phyloP scores from a whole-genome alignment of 2,329 filamentous ascomycete species.

The Cadophora luteo-olivacea region DNA sequence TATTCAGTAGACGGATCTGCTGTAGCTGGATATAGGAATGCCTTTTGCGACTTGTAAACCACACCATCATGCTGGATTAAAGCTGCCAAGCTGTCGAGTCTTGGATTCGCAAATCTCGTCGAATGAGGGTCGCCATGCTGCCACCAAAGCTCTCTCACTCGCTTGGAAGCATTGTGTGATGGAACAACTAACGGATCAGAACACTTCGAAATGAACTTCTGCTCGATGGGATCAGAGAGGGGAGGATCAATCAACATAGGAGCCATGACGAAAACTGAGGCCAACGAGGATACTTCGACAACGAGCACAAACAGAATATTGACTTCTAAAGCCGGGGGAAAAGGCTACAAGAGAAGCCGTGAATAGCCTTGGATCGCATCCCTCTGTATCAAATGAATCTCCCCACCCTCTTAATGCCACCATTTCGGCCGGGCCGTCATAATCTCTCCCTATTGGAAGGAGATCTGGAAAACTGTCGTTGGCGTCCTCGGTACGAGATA shows the following conservation, averaged over 20 bases:
- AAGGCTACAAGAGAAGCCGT: slow-evolving; percentile 17
- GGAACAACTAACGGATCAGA: slow-evolving; percentile 41
- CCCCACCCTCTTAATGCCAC: slow-evolving; percentile 10
- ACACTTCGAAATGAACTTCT: slow-evolving; percentile 29
- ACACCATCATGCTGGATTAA: slow-evolving; percentile 40
- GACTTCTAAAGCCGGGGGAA: not conserved
- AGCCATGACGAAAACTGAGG: slow-evolving; percentile 29
- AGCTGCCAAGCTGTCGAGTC: slow-evolving; percentile 41
- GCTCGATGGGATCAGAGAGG: not conserved
- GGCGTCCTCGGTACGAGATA: slow-evolving; percentile 12
- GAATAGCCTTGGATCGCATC: not conserved
- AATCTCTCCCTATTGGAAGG: not conserved
- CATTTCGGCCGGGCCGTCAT: slow-evolving; percentile 8
- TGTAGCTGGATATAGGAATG: slow-evolving; percentile 40
- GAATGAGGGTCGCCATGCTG: slow-evolving; percentile 44
- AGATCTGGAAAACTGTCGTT: not conserved
- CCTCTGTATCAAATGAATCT: slow-evolving; percentile 1
- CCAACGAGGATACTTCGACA: not conserved
- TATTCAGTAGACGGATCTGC: slow-evolving; percentile 33
- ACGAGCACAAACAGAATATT: not conserved
- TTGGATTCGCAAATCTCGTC: slow-evolving; percentile 41
- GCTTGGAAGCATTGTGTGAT: slow-evolving; percentile 36
- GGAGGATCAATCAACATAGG: slow-evolving; percentile 33
- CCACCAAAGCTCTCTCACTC: slow-evolving; percentile 42
- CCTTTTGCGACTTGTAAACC: slow-evolving; percentile 37